Conservation (phyloP, 345 rosid genomes). For the Turritis glabra region DNA sequence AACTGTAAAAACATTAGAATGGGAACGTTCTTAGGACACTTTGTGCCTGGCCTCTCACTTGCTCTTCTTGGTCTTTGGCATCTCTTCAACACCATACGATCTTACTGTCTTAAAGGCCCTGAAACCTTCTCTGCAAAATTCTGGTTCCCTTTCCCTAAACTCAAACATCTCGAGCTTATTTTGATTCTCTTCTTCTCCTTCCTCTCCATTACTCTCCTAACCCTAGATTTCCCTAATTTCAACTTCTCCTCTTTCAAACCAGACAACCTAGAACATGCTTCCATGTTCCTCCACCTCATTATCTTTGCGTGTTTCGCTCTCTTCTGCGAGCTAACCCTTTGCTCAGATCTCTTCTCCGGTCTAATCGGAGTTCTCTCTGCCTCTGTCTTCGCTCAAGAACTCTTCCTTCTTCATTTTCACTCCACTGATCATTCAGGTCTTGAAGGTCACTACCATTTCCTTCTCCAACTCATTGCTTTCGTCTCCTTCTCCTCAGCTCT, state of each 20-base stretch:
- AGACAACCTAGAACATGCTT: conserved; percentile 76
- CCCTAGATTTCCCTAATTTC: conserved; percentile 59
- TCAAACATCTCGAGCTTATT: conserved; percentile 64
- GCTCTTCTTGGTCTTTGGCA: conserved; percentile 84
- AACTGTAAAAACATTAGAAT: conserved; percentile 34
- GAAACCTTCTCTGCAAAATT: conserved; percentile 49
- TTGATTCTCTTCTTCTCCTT: conserved; percentile 59
- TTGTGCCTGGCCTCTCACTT: conserved; percentile 70
- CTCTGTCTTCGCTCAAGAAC: conserved; percentile 73
- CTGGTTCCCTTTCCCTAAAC: conserved; percentile 56
- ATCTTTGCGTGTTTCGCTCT: conserved; percentile 70
- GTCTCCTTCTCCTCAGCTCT: conserved; percentile 59
- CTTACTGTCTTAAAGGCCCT: conserved; percentile 63
- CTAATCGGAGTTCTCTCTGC: conserved; percentile 62
- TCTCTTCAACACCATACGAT: conserved; percentile 58
- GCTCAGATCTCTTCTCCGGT: conserved; percentile 50
- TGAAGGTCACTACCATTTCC: conserved; percentile 92
- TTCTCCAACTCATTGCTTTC: conserved; percentile 72
- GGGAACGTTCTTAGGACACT: conserved; percentile 77
- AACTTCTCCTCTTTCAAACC: conserved; percentile 54
- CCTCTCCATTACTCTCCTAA: conserved; percentile 53
- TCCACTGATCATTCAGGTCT: conserved; percentile 81
- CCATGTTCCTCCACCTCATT: conserved; percentile 83
- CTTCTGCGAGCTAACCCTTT: conserved; percentile 51
- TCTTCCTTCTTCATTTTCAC: conserved; percentile 87